Conservation (phyloP, 1,139 yeast genomes). For the Hansenula lynferdii region DNA sequence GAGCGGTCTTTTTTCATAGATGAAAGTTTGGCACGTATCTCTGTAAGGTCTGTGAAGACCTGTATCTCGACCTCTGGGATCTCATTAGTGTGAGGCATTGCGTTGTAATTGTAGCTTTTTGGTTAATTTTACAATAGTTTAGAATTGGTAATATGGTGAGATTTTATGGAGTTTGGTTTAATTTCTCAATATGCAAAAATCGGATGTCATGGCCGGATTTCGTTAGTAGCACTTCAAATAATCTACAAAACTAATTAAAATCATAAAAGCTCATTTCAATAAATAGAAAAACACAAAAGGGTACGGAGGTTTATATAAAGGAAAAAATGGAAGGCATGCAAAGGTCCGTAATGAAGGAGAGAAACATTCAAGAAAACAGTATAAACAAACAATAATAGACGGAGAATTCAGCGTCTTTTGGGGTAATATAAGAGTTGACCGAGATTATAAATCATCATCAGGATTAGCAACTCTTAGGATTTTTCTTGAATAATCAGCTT, state of each 20-base stretch:
- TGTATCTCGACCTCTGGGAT: slow-evolving; percentile 51
- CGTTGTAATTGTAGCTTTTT: too few relatives aligned
- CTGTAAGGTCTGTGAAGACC: slow-evolving; percentile 42
- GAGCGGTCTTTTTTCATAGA: slow-evolving; percentile 60
- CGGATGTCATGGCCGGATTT: slow-evolving; percentile 1
- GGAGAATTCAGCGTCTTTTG: too few relatives aligned
- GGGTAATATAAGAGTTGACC: too few relatives aligned
- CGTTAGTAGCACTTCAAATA: too few relatives aligned
- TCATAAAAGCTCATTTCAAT: slow-evolving; percentile 1
- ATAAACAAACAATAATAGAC: not conserved
- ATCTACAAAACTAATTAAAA: too few relatives aligned
- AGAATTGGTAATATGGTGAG: too few relatives aligned
- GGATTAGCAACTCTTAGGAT: slow-evolving; percentile 57
- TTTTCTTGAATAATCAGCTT: slow-evolving; percentile 62
- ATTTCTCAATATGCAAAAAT: slow-evolving; percentile 1
- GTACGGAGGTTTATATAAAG: too few relatives aligned
- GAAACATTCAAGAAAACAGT: too few relatives aligned
- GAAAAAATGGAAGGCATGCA: not conserved
- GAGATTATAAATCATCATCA: too few relatives aligned
- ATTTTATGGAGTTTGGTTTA: not conserved
- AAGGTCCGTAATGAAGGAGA: too few relatives aligned
- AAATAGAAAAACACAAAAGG: not conserved
- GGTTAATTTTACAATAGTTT: too few relatives aligned
- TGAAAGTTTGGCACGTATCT: slow-evolving; percentile 47
- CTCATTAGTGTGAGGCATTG: slow-evolving; percentile 24